Evolutionary conservation across 2,329 filamentous ascomycete species (phyloP), one percentile per base, ranked within the genome.

Genomic region (Cladophialophora carrionii): DNA sequence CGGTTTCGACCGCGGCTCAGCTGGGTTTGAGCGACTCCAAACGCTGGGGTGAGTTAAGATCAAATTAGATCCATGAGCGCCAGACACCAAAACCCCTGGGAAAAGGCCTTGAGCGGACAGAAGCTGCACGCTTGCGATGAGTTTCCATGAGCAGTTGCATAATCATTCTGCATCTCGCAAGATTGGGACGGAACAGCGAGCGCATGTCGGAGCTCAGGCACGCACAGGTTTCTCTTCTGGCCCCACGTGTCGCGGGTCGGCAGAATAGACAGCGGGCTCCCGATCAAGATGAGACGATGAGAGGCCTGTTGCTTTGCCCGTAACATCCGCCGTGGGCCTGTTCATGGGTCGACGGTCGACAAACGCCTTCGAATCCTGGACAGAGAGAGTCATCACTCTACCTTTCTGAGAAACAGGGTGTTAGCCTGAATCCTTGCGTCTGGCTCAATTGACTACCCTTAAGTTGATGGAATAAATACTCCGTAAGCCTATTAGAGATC

Each of bases 211-310:
- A 32, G 54, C 5, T 55, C 26, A 29, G 26, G 26, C 6, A 10
- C 17, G n/a, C 37, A 8, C 31, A 57, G 54, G 52, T 20, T 55
- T 51, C 48, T 51, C 48, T 51, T 51, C 48, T 51, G 20, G 52
- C 29, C 52, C 52, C 52, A 54, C 29, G 52, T 22, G 52, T 59
- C 20, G 43, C 57, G 29, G 22, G 46, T 60, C 57, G 57, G 57
- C 14, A 41, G 9, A 60, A 52, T 34, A 34, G 48, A 52, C 57
- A 51, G 57, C 57, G 57, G 48, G 24, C 20, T 37, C 26, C 46
- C 57, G 57, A 52, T 9, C 4, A 57, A 20, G 31, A 4, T 22
- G 43, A 49, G 57, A 48, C 20, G 52, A 34, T 54, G 52, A 9
- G 26, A 34, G 29, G 52, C 52, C 52, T 32, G 52, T 32, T 22